These are phyloP conservation scores for Zalerion maritima DNA, from an alignment of 495 filamentous ascomycete species.

Conservation along the genomic window DNA sequence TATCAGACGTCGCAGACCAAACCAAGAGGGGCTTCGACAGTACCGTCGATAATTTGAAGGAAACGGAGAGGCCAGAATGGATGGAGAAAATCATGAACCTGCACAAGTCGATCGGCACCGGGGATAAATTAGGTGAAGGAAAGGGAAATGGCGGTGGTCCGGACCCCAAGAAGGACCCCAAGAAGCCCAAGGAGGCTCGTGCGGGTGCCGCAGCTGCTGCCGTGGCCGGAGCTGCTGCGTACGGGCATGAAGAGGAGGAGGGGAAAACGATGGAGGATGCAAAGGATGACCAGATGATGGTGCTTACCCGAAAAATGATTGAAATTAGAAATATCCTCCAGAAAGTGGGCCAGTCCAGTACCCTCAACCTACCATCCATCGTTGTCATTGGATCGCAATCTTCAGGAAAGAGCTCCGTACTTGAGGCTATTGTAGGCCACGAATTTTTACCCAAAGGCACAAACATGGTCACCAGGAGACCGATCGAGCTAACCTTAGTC, in stretches of 20 bases:
- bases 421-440: conserved; percentile 95
- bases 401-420: conserved; percentile 92
- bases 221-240: conserved; percentile 52
- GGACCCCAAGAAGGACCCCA: conserved; percentile 28
- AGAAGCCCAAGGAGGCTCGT: conserved; percentile 51
- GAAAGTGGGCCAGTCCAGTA: conserved; percentile 76
- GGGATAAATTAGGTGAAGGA: conserved; percentile 15
- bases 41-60: too few relatives aligned
- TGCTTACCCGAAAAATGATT: conserved; percentile 98
- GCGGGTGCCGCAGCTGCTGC: conserved; percentile 42
- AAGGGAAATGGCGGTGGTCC: conserved; percentile 29
- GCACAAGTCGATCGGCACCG: conserved; percentile 34
- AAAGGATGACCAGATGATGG: conserved; percentile 98
- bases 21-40: conserved; percentile 67
- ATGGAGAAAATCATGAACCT: conserved; percentile 55
- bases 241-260: conserved; percentile 57
- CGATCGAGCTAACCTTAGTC: conserved; percentile 92
- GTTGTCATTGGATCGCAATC: conserved; percentile 98
- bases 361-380: conserved; percentile 81
- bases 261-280: too few relatives aligned
- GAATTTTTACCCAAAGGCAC: conserved; percentile 95
- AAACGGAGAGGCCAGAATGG: conserved; percentile 73
- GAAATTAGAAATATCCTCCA: conserved; percentile 88
- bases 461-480: conserved; percentile 95
- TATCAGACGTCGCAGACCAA: conserved; percentile 61